phyloP scores from a whole-genome alignment of 2,329 filamentous ascomycete genomes.

The Fusarium siculi region DNA sequence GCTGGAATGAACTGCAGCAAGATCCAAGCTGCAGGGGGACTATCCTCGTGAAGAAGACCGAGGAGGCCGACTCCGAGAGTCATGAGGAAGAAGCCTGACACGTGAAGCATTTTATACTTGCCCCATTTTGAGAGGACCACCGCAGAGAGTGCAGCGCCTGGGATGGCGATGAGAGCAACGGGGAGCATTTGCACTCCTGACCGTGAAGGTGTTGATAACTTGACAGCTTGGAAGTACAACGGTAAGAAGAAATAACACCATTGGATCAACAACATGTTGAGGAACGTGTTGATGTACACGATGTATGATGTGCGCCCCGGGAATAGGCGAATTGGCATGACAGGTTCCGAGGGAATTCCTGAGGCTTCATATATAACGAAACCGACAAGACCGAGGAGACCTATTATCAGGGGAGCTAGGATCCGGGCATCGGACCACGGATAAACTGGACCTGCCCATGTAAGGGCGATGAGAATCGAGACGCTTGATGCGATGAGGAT shows the following conservation, averaged over 20 bases:
- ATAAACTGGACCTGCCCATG: slow-evolving; percentile 55
- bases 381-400: slow-evolving; percentile 21
- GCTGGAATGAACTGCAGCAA: slow-evolving; percentile 53
- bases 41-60: slow-evolving; percentile 49
- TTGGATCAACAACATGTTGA: slow-evolving; percentile 42
- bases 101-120: slow-evolving; percentile 49
- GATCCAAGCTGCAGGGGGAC: slow-evolving; percentile 51
- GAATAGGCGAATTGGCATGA: slow-evolving; percentile 42
- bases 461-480: slow-evolving; percentile 56
- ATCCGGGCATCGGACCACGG: slow-evolving; percentile 55
- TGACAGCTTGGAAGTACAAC: slow-evolving; percentile 59
- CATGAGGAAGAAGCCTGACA: slow-evolving; percentile 51
- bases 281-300: slow-evolving; percentile 39
- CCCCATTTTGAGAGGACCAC: slow-evolving; percentile 48
- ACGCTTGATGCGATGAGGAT: slow-evolving; percentile 54
- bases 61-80: slow-evolving; percentile 56
- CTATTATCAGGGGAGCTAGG: slow-evolving; percentile 54
- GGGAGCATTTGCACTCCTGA: slow-evolving; percentile 51
- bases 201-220: slow-evolving; percentile 45
- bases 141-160: slow-evolving; percentile 42
- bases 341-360: slow-evolving; percentile 34
- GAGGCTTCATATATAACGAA: slow-evolving; percentile 39
- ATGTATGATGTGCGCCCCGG: slow-evolving; percentile 34
- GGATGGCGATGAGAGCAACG: slow-evolving; percentile 45
- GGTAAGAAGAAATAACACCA: slow-evolving; percentile 56